Evolutionary conservation across 1,284 basidiomycete species (phyloP), one percentile per base, ranked within the genome.

Genomic region (Austropuccinia psidii): DNA sequence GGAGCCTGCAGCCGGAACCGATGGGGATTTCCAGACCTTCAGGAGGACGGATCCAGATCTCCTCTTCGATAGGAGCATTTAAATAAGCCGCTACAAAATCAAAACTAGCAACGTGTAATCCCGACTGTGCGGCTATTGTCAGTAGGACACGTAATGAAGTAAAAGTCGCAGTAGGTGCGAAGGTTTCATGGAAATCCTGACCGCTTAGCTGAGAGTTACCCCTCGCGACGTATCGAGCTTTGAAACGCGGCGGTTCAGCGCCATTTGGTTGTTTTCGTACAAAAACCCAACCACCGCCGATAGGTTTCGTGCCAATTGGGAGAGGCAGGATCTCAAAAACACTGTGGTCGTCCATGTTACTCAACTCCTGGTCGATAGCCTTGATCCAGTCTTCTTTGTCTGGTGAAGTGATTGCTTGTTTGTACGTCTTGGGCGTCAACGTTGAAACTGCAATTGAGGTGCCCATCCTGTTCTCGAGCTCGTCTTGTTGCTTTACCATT

Each of bases 71-170:
- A 0, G 19, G 11, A 5, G 55, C 54, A 31, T 70, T 54, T 1
- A 69, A 43, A 21, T 69, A 69, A 4, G 66, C 66, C 21, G 65
- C 52, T 5, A 41, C 55, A 19, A 66, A n/a, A 19, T 66, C 7
- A 19, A 67, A 67, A 21, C 35, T 24, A 24, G 52, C 17, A 5
- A 68, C 24, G 0, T 2, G 7, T 37, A 47, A 68, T 0, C 17
- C 2, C 35, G 27, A 39, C 24, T 15, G 4, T 9, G 65, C 50
- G 8, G 50, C 65, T 0, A 55, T 1, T 0, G 37, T 31, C 9
- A 68, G 37, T 4, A 68, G 31, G 31, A 68, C 43, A 0, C 50
- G 4, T 2, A 68, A 17, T 0, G 65, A 54, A 2, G 65, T 50
- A n/a, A 68, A 31, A n/a, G 50, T 54, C 4, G 49, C 65, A n/a